Evolutionary conservation across 306 rosid genomes (phyloP).

Genomic region (Cucurbita argyrosperma): DNA sequence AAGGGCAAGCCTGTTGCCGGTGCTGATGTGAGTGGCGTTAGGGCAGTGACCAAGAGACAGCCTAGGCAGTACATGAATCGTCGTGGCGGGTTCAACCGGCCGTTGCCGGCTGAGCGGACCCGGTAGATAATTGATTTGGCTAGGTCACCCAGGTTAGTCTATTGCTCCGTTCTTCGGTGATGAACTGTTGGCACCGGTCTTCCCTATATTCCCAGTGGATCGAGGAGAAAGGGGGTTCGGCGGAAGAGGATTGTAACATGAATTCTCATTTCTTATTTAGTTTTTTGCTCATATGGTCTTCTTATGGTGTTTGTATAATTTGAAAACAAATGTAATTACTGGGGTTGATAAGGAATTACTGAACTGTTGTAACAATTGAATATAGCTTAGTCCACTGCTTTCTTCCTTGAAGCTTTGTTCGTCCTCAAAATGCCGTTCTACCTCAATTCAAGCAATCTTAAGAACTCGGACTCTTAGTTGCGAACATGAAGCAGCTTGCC

Average conservation of each 20-base stretch:
- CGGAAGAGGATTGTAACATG: no score
- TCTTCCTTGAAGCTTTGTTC: background rate
- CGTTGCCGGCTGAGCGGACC: constrained; percentile 85
- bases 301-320: background rate
- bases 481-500: no score
- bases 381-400: background rate
- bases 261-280: background rate
- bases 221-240: no score
- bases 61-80: constrained; percentile 98
- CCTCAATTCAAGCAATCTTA: background rate
- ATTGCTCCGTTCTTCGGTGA: background rate
- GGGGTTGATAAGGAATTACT: background rate
- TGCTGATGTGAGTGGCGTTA: constrained; percentile 78
- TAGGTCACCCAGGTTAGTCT: background rate
- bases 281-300: background rate
- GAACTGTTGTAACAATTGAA: background rate
- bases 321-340: background rate
- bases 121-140: constrained; percentile 27
- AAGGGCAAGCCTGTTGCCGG: constrained; percentile 85
- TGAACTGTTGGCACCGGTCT: no score
- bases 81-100: constrained; percentile 95
- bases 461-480: background rate
- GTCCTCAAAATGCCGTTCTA: background rate
- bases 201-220: no score
- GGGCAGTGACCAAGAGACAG: constrained; percentile 73